Evolutionary conservation across 139 green algal genomes (phyloP), one percentile per base, ranked within the genome.

Genomic region (Chlamydomonas urium): DNA sequence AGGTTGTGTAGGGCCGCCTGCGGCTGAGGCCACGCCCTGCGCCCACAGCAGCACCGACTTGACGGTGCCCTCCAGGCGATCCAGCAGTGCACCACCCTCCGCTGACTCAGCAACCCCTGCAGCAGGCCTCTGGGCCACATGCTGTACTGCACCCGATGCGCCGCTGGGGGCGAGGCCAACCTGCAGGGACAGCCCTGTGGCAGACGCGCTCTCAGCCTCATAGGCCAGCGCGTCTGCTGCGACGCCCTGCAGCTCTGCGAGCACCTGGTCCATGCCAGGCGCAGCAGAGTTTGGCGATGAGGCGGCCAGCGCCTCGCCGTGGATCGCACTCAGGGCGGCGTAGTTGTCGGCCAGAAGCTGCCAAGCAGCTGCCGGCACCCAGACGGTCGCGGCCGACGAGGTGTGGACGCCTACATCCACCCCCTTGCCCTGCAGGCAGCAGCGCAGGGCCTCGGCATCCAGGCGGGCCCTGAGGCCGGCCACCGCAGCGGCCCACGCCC

Each of bases 41-140:
- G 86, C 88, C 87, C 86, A 92, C 23, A 94, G 56, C 60, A 94
- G 80, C 36, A 87, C 68, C 4, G 62, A 31, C 14, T 71, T 65
- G 1, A 92, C 75, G 0, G 80, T 47, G 0, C 60, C 36, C 63
- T 93, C 85, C 67, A 74, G n/a, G 19, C 23, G 38, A 3, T 65
- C n/a, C n/a, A n/a, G n/a, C n/a, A n/a, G n/a, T n/a, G n/a, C n/a
- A n/a, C n/a, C n/a, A n/a, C n/a, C n/a, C n/a, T n/a, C n/a, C n/a
- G n/a, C n/a, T n/a, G n/a, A n/a, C n/a, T n/a, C n/a, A n/a, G n/a
- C n/a, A n/a, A n/a, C n/a, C n/a, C n/a, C n/a, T n/a, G n/a, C n/a
- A n/a, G n/a, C n/a, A n/a, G n/a, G n/a, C n/a, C n/a, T n/a, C n/a
- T n/a, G n/a, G n/a, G n/a, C n/a, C n/a, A n/a, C n/a, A n/a, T n/a